phyloP scores from a whole-genome alignment of 2,329 filamentous ascomycete genomes.

The Fusarium compactum region DNA sequence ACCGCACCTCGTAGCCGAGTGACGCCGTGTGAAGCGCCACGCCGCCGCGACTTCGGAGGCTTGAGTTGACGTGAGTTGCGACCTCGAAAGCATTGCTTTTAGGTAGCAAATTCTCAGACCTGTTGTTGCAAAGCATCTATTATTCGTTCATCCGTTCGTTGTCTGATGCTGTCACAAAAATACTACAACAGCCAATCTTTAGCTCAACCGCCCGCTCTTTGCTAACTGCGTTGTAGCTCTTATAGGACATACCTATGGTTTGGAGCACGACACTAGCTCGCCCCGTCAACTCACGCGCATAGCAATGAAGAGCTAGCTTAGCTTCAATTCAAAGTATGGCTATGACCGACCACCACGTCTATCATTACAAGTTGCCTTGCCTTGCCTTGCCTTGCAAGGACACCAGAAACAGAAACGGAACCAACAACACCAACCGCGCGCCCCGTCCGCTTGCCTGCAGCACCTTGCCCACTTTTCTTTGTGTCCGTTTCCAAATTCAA shows the following conservation, averaged over 20 bases:
- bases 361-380: conserved; percentile 2
- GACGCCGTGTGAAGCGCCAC: conserved; percentile 48
- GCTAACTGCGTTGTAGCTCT: background rate
- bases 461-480: conserved; percentile 24
- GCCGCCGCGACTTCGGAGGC: conserved; percentile 36
- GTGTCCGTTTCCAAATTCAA: conserved; percentile 25
- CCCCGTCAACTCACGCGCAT: background rate
- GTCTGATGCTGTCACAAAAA: background rate
- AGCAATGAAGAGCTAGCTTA: background rate
- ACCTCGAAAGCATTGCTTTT: conserved; percentile 9
- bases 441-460: conserved; percentile 36
- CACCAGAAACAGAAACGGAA: conserved; percentile 8
- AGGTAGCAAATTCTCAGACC: background rate
- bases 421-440: conserved; percentile 41
- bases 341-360: conserved; percentile 1
- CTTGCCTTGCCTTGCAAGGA: conserved; percentile 3
- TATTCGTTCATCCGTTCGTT: background rate
- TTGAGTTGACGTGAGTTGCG: background rate
- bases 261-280: background rate
- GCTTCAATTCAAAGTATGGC: conserved; percentile 4
- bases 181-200: background rate
- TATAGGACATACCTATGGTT: background rate
- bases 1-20: conserved; percentile 35
- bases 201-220: background rate
- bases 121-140: background rate